Evolutionary conservation across 164 flowering plant genomes (phyloP).

Genomic region (Liriodendron chinense): DNA sequence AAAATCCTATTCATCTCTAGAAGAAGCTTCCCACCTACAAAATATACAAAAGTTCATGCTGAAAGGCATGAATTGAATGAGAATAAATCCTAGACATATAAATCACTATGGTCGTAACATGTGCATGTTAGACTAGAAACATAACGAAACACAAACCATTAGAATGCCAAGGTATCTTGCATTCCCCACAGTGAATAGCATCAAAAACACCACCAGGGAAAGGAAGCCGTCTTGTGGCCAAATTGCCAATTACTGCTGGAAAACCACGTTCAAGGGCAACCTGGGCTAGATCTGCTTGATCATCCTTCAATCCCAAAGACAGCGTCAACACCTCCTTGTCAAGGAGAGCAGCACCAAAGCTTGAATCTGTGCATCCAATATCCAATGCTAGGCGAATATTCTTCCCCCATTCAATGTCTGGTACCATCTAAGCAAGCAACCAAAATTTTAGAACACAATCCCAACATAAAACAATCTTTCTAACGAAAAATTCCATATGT

Average conservation of each 20-base stretch:
- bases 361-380: conserved; percentile 75
- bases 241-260: conserved; percentile 71
- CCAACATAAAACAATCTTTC: not conserved
- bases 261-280: conserved; percentile 93
- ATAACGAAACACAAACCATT: conserved; percentile 48
- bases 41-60: conserved; percentile 2
- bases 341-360: conserved; percentile 71
- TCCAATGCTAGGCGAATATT: conserved; percentile 84
- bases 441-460: conserved; percentile 8
- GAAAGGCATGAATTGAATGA: conserved; percentile 5
- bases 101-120: not conserved
- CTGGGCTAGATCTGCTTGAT: conserved; percentile 79
- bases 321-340: conserved; percentile 80
- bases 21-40: conserved; percentile 77
- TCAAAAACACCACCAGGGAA: conserved; percentile 92
- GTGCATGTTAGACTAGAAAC: not conserved
- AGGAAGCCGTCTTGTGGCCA: conserved; percentile 72
- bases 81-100: not conserved
- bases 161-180: conserved; percentile 77
- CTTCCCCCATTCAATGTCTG: conserved; percentile 99
- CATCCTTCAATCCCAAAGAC: conserved; percentile 81
- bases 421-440: conserved; percentile 68
- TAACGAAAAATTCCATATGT: not conserved
- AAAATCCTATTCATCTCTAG: conserved; percentile 90
- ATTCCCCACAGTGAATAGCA: conserved; percentile 84